Percentiles rank a stretch among this genome's conserved stretches.
These are phyloP conservation scores for Metschnikowia amazonensis DNA, from an alignment of 805 yeast species.

Conservation along the genomic window DNA sequence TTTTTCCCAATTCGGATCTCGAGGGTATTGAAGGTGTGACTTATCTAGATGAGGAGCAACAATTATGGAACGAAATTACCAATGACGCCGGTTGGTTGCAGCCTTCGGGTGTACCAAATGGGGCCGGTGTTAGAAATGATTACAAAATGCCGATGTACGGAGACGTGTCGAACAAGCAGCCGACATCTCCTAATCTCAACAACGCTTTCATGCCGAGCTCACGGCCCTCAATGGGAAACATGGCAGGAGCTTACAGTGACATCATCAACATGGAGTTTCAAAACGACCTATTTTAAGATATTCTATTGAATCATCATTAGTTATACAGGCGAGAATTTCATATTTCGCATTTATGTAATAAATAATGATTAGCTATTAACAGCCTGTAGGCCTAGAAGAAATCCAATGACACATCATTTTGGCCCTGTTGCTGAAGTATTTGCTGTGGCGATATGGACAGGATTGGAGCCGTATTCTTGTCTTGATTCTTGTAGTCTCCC, in stretches of 20 bases:
- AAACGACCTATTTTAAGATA: constrained; percentile 9
- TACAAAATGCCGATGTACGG: constrained; percentile 4
- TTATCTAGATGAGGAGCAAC: constrained; percentile 40
- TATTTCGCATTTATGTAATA: constrained; percentile 1
- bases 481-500: constrained; percentile 4
- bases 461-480: constrained; percentile 2
- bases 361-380: constrained; percentile 4
- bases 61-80: constrained; percentile 75
- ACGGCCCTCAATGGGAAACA: constrained; percentile 13
- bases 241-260: constrained; percentile 33
- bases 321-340: not conserved
- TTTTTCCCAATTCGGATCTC: constrained; percentile 35
- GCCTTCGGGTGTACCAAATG: constrained; percentile 14
- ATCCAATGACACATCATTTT: constrained; percentile 21
- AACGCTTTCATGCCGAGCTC: constrained; percentile 3
- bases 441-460: constrained; percentile 38
- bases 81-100: constrained; percentile 73
- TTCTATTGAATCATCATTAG: not conserved
- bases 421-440: constrained; percentile 30
- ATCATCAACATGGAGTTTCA: constrained; percentile 39
- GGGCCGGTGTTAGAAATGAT: constrained; percentile 4
- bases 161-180: constrained; percentile 3
- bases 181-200: not conserved
- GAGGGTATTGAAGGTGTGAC: constrained; percentile 44
- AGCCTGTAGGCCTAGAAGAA: constrained; percentile 20